Evolutionary conservation across 1,284 basidiomycete genomes (phyloP).

Genomic region (Volvariella volvacea): DNA sequence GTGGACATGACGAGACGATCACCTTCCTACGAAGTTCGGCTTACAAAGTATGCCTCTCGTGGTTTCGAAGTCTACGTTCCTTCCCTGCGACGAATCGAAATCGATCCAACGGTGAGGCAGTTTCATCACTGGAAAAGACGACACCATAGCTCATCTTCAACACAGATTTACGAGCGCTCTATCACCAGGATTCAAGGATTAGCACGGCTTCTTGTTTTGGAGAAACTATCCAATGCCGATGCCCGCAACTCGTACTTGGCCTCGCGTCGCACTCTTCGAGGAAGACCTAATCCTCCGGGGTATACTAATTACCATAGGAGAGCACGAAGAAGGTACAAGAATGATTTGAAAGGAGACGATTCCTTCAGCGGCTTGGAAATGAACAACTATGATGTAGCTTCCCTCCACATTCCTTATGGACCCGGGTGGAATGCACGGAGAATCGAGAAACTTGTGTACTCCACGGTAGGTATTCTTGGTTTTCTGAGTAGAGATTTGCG

Average conservation of each 20-base stretch:
- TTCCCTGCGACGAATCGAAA: slow-evolving; percentile 35
- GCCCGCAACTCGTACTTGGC: slow-evolving; percentile 37
- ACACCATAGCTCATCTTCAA: too few species aligned
- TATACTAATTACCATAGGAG: slow-evolving; percentile 17
- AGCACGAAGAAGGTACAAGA: slow-evolving; percentile 22
- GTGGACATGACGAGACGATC: slow-evolving; percentile 51
- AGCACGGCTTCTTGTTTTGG: slow-evolving; percentile 51
- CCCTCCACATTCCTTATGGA: slow-evolving; percentile 55
- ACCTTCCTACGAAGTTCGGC: slow-evolving; percentile 53
- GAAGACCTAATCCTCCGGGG: slow-evolving; percentile 30
- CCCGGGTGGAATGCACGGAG: slow-evolving; percentile 52
- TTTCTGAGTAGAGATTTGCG: too few species aligned
- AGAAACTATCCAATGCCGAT: slow-evolving; percentile 39
- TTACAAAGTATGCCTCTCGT: slow-evolving; percentile 46
- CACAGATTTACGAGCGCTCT: slow-evolving; percentile 55
- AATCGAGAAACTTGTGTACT: slow-evolving; percentile 52
- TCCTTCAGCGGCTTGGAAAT: slow-evolving; percentile 41
- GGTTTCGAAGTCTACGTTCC: slow-evolving; percentile 52
- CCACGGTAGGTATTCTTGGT: too few species aligned
- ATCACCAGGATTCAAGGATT: slow-evolving; percentile 47
- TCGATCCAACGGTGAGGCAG: slow-evolving; percentile 47
- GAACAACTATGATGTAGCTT: slow-evolving; percentile 52
- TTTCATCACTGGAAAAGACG: too few species aligned
- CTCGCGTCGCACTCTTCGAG: slow-evolving; percentile 38
- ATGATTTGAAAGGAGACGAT: slow-evolving; percentile 38